phyloP scores from a whole-genome alignment of 2,329 filamentous ascomycete species.

The Epichloe baconii region DNA sequence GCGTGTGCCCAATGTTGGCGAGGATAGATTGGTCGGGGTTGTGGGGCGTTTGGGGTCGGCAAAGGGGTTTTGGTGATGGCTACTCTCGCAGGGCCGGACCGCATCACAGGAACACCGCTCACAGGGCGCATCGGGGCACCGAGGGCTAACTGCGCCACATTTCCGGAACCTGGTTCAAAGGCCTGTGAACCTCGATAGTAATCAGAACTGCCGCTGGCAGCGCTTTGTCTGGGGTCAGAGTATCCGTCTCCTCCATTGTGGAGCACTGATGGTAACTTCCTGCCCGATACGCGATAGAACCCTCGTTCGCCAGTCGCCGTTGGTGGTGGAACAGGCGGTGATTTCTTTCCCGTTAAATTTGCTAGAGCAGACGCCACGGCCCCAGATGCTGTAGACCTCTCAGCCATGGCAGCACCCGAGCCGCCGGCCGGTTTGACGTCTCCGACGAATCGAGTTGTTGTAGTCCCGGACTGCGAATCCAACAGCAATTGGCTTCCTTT shows the following conservation, averaged over 20 bases:
- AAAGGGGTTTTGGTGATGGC: conserved; percentile 45
- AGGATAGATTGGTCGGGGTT: conserved; percentile 14
- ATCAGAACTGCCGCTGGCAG: conserved; percentile 36
- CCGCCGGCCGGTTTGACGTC: conserved; percentile 13
- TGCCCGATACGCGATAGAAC: conserved; percentile 52
- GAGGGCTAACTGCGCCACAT: conserved; percentile 33
- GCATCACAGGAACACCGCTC: conserved; percentile 46
- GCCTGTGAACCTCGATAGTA: conserved; percentile 41
- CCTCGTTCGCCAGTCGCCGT: conserved; percentile 34
- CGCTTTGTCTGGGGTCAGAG: conserved; percentile 32
- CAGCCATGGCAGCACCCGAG: conserved; percentile 26
- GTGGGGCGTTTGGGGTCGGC: conserved; percentile 15
- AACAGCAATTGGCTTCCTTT: conserved; percentile 30
- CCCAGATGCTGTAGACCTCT: conserved; percentile 24
- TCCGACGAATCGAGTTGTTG: conserved; percentile 5
- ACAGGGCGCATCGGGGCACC: conserved; percentile 46
- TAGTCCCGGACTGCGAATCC: conserved; percentile 21
- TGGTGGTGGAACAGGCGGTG: conserved; percentile 17
- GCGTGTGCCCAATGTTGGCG: conserved; percentile 22
- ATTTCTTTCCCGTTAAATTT: conserved; percentile 29
- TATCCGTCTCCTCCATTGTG: conserved; percentile 51
- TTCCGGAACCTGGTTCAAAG: conserved; percentile 23
- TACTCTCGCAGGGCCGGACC: conserved; percentile 52
- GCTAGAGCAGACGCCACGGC: conserved; percentile 37
- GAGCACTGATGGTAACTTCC: conserved; percentile 50